A percentile compares a stretch with the other conserved stretches of the same genome.
Evolutionary conservation across 208 protist genomes (phyloP).

Genomic region (Angomonas deanei): DNA sequence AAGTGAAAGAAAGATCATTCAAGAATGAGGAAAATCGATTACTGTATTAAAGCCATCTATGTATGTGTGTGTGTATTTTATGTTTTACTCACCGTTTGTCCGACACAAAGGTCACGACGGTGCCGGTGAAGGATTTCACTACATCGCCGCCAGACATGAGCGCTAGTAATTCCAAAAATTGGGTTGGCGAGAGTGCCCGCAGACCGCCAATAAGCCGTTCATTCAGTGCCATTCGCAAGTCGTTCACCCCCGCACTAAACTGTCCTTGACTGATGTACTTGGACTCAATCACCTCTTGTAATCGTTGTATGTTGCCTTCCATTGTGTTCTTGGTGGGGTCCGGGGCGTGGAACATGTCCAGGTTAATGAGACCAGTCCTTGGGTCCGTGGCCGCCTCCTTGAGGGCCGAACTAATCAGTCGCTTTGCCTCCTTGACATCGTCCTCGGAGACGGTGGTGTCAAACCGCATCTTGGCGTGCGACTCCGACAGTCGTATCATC

Average conservation of each 20-base stretch:
- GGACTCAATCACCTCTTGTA: conserved; percentile 58
- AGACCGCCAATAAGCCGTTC: conserved; percentile 44
- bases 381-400: conserved; percentile 87
- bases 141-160: conserved; percentile 71
- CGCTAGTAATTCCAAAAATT: conserved; percentile 81
- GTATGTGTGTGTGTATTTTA: not conserved
- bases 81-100: not conserved
- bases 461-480: conserved; percentile 90
- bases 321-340: conserved; percentile 75
- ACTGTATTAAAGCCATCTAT: not conserved
- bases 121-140: conserved; percentile 65
- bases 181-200: conserved; percentile 46
- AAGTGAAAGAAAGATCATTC: not conserved
- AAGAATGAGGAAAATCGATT: not conserved
- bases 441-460: conserved; percentile 49
- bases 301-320: conserved; percentile 72
- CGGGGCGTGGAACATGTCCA: conserved; percentile 86
- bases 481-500: conserved; percentile 97
- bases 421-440: conserved; percentile 90
- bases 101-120: conserved; percentile 48
- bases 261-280: conserved; percentile 40
- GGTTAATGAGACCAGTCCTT: conserved; percentile 79
- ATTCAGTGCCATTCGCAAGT: conserved; percentile 67
- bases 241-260: conserved; percentile 38
- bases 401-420: conserved; percentile 82